A percentile compares a stretch with the other conserved stretches of the same genome.
Conservation (phyloP, 805 yeast genomes). For the Cyberlindnera bimundalis region DNA sequence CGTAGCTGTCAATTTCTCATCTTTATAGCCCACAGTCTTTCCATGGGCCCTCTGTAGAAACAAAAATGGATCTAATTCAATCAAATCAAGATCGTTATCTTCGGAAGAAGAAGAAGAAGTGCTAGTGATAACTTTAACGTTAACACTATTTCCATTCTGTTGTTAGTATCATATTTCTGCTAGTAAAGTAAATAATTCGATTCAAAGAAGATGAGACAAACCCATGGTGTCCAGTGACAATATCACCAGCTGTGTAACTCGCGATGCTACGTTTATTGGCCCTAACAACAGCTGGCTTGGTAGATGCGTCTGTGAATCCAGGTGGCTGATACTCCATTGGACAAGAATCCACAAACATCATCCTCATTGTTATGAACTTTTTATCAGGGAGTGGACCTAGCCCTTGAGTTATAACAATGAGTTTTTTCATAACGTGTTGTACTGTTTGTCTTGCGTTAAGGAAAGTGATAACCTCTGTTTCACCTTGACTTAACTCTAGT, state of each 20-base stretch:
- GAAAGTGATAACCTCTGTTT: constrained; percentile 18
- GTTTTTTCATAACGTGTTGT: constrained; percentile 47
- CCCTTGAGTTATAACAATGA: constrained; percentile 51
- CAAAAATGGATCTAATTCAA: constrained; percentile 24
- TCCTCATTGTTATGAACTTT: constrained; percentile 44
- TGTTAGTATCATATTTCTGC: constrained; percentile 5
- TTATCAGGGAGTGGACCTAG: constrained; percentile 48
- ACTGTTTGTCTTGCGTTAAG: constrained; percentile 41
- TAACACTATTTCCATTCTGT: constrained; percentile 16
- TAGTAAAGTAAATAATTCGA: background rate
- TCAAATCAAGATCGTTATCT: constrained; percentile 1
- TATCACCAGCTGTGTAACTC: constrained; percentile 27
- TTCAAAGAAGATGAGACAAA: background rate
- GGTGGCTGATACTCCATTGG: constrained; percentile 49
- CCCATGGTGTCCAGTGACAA: constrained; percentile 32
- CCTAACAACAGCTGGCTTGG: constrained; percentile 34
- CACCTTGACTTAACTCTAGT: constrained; percentile 22
- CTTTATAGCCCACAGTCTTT: too few relatives aligned
- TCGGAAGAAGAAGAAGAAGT: too few relatives aligned
- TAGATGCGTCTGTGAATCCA: constrained; percentile 42
- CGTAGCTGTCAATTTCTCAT: too few relatives aligned
- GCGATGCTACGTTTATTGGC: constrained; percentile 10
- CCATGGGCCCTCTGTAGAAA: constrained; percentile 4
- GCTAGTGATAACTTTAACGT: too few relatives aligned
- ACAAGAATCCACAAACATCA: constrained; percentile 45